These are phyloP conservation scores for Xylaria bambusicola DNA, from an alignment of 495 filamentous ascomycete species.

Conservation along the genomic window DNA sequence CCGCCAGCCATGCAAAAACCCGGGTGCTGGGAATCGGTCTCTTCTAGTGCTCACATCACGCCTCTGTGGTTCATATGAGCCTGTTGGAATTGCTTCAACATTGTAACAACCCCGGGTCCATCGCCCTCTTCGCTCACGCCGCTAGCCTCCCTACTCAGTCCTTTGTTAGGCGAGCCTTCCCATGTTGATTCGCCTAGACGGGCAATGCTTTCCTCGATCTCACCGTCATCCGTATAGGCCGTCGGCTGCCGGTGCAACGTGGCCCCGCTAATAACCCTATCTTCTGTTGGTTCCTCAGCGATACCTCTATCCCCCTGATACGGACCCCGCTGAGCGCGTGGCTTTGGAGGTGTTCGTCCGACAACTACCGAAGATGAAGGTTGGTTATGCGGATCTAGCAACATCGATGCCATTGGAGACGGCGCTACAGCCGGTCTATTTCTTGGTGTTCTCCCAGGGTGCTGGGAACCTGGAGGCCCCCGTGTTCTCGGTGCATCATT, in stretches of 20 bases:
- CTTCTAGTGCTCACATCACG: constrained; percentile 32
- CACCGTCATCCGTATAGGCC: constrained; percentile 55
- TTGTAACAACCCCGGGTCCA: constrained; percentile 71
- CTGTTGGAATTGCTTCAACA: constrained; percentile 90
- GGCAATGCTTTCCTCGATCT: constrained; percentile 52
- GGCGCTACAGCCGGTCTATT: constrained; percentile 41
- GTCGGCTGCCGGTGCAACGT: constrained; percentile 68
- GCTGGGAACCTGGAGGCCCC: constrained; percentile 17
- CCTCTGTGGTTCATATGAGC: constrained; percentile 66
- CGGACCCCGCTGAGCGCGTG: constrained; percentile 42
- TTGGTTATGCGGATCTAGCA: constrained; percentile 86
- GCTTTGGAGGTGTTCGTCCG: constrained; percentile 44
- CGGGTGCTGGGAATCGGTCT: background rate
- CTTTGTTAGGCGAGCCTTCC: constrained; percentile 47
- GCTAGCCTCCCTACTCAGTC: constrained; percentile 45
- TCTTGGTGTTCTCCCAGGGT: constrained; percentile 30
- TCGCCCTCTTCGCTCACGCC: constrained; percentile 38
- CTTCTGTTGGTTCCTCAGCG: constrained; percentile 51
- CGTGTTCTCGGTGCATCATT: constrained; percentile 42
- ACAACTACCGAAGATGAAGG: constrained; percentile 57
- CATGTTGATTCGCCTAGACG: constrained; percentile 55
- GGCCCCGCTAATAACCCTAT: constrained; percentile 63
- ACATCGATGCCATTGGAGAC: constrained; percentile 68
- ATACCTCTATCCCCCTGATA: constrained; percentile 47
- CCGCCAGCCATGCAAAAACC: constrained; percentile 4